Evolutionary conservation across 2,329 filamentous ascomycete species (phyloP).

Genomic region (Fusarium pseudoanthophilum): DNA sequence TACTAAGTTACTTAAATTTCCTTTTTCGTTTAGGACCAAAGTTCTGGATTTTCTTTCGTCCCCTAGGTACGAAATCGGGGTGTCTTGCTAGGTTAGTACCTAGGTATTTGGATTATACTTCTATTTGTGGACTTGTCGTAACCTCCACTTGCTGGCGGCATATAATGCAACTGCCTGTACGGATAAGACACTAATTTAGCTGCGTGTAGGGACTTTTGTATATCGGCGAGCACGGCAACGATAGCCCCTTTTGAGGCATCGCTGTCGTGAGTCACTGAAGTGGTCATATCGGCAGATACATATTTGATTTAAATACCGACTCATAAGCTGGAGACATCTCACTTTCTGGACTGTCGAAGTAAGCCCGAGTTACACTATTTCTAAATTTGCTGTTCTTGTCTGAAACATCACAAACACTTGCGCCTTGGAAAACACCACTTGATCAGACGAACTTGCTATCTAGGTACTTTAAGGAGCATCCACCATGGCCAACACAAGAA

Average conservation of each 20-base stretch:
- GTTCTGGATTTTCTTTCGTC: not conserved
- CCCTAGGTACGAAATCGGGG: not conserved
- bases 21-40: not conserved
- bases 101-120: not conserved
- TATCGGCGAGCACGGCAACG: not conserved
- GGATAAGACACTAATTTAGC: conserved; percentile 1
- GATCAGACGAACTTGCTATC: not conserved
- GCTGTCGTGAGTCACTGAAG: conserved; percentile 13
- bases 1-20: not conserved
- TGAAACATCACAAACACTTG: not conserved
- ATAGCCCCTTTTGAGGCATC: not conserved
- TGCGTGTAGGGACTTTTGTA: conserved; percentile 17
- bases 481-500: conserved; percentile 28
- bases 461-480: not conserved
- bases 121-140: not conserved
- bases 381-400: not conserved
- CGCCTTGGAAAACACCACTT: not conserved
- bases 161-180: conserved; percentile 5
- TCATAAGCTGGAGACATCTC: not conserved
- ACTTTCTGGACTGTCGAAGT: not conserved
- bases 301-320: not conserved
- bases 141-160: not conserved
- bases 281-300: not conserved
- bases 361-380: not conserved
- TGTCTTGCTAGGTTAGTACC: not conserved